Conservation (phyloP, 2,329 filamentous ascomycete species). For the Apiospora arundinis region DNA sequence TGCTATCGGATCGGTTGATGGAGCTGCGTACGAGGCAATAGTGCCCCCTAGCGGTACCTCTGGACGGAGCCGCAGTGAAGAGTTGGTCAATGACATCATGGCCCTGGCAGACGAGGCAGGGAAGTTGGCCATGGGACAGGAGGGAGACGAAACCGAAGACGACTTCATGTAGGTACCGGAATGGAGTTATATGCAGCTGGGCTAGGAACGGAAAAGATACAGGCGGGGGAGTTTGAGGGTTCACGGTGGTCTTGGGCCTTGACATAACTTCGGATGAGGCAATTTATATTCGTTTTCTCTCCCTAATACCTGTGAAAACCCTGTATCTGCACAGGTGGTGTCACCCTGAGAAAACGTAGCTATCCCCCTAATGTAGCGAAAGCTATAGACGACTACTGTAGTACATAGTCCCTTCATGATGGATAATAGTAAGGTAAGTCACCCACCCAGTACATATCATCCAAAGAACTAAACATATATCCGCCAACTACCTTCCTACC, state of each 20-base stretch:
- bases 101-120: conserved; percentile 34
- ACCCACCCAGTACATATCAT: background rate
- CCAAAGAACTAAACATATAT: background rate
- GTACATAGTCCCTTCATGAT: background rate
- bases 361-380: background rate
- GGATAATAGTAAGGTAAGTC: background rate
- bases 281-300: background rate
- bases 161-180: conserved; percentile 26
- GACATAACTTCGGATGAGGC: background rate
- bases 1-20: conserved; percentile 19
- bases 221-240: background rate
- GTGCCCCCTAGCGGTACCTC: conserved; percentile 8
- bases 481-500: no score
- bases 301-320: background rate
- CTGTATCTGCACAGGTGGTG: background rate
- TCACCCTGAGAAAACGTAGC: background rate
- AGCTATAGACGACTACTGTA: background rate
- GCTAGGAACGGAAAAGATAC: background rate
- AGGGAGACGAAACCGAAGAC: conserved; percentile 25
- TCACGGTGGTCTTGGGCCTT: background rate
- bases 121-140: conserved; percentile 27
- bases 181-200: background rate
- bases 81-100: conserved; percentile 42
- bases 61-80: conserved; percentile 35
- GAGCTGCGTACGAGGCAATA: background rate